Evolutionary conservation across 371 early-diverging fungal genomes (phyloP), one percentile per base, ranked within the genome.

Genomic region (Mucor saturninus): DNA sequence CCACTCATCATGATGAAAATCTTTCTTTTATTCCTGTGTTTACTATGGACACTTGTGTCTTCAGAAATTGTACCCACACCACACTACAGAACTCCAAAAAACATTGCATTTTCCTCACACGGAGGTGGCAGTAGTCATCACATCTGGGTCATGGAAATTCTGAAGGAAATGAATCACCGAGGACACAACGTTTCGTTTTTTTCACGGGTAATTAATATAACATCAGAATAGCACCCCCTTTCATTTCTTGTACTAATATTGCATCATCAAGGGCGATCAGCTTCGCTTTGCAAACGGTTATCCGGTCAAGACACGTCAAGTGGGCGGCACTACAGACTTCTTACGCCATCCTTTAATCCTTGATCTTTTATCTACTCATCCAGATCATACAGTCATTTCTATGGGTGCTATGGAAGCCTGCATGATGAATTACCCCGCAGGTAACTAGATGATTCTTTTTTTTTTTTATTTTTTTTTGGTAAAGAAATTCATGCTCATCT

Each of bases 191-290:
- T 54, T 2, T 32, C 54, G 5, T 54, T 42, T 28, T 39, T 43
- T 35, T 46, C 67, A 2, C 56, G 49, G 28, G 67, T 67, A 67
- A 52, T 6, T 21, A 21, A 21, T 21, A 21, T 21, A 21, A 21
- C 21, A 21, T 21, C 1, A 21, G 21, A 21, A 21, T 21, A 21
- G 1, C 21, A 21, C 21, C 21, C 21, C 21, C 21, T 21, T 21
- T 21, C 5, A 26, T 26, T 51, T 14, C 10, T n/a, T 3, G 2
- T 11, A 30, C 29, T 30, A 5, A 31, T 45, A 9, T 9, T 31
- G 21, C 43, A 50, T 45, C 35, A 15, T 15, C 37, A 54, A 75
- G 67, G 75, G 62, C 39, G 68, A 65, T 35, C 65, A 70, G 30
- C 11, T 48, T 9, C 42, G 26, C 4, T 68, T 67, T 61, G 61